Percentiles rank a stretch among this genome's conserved stretches.
Conservation (phyloP, 164 flowering plant genomes). For the Berberis vulgaris region DNA sequence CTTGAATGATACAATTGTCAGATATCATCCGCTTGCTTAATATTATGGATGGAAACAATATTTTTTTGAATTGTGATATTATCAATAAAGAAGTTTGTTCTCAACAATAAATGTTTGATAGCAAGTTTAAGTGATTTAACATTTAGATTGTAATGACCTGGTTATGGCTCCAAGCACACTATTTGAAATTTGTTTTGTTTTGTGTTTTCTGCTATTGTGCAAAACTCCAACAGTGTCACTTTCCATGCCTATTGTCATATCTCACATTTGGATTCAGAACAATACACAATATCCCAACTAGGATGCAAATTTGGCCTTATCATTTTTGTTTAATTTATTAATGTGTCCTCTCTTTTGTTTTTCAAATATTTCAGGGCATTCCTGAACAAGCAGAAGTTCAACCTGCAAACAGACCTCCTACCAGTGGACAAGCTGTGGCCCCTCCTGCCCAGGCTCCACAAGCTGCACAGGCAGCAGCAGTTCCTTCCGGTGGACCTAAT, state of each 20-base stretch:
- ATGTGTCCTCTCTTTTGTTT: conserved; percentile 20
- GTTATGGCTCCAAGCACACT: too few relatives aligned
- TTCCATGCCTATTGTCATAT: background rate
- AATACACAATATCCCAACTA: too few relatives aligned
- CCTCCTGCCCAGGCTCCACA: conserved; percentile 42
- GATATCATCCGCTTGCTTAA: too few relatives aligned
- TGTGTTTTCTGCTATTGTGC: background rate
- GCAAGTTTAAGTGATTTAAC: too few relatives aligned
- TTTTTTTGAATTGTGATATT: too few relatives aligned
- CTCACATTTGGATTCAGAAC: conserved; percentile 5
- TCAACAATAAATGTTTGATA: too few relatives aligned
- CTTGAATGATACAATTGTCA: too few relatives aligned
- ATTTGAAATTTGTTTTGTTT: too few relatives aligned
- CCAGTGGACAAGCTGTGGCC: conserved; percentile 35
- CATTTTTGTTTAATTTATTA: background rate
- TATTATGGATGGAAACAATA: too few relatives aligned
- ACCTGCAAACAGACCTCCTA: conserved; percentile 39
- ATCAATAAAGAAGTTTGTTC: too few relatives aligned
- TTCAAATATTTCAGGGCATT: conserved; percentile 49
- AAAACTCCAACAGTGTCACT: background rate
- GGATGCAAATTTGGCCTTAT: background rate
- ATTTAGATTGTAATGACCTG: too few relatives aligned
- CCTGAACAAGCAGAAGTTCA: conserved; percentile 83
- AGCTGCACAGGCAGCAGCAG: conserved; percentile 49
- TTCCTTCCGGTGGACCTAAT: conserved; percentile 72